phyloP scores from a whole-genome alignment of 2,329 filamentous ascomycete species.

The Knufia petricola region DNA sequence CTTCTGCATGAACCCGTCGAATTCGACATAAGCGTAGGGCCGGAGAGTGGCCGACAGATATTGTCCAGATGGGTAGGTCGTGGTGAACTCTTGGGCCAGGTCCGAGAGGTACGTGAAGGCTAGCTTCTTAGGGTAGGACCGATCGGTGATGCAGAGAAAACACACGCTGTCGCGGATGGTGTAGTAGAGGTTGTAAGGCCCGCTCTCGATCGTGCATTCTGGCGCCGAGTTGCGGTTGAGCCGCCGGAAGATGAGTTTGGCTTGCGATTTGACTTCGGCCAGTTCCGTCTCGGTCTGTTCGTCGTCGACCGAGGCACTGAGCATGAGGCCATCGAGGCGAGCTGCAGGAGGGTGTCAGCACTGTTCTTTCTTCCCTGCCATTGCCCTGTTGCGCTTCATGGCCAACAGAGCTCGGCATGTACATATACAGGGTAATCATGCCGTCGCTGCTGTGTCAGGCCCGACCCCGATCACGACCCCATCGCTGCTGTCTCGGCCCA shows the following conservation, averaged over 20 bases:
- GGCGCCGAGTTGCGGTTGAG: slow-evolving; percentile 81
- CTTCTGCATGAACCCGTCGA: slow-evolving; percentile 91
- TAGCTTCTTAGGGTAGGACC: slow-evolving; percentile 91
- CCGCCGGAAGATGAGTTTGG: slow-evolving; percentile 80
- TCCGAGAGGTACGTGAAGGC: slow-evolving; percentile 97
- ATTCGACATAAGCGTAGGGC: slow-evolving; percentile 94
- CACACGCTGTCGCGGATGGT: slow-evolving; percentile 72
- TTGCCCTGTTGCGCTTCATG: too few species aligned
- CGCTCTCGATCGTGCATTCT: slow-evolving; percentile 85
- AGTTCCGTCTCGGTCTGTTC: slow-evolving; percentile 67
- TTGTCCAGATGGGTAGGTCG: slow-evolving; percentile 65
- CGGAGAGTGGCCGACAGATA: slow-evolving; percentile 66
- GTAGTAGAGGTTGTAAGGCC: slow-evolving; percentile 76
- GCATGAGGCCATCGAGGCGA: slow-evolving; percentile 60
- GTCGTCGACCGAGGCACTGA: slow-evolving; percentile 91
- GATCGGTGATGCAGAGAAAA: slow-evolving; percentile 89
- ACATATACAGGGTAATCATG: too few species aligned
- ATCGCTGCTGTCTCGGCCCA: neutral
- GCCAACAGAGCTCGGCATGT: too few species aligned
- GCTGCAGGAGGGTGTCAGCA: neutral
- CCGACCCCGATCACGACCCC: neutral
- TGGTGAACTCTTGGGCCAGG: slow-evolving; percentile 80
- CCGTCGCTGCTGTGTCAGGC: too few species aligned
- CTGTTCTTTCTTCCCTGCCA: too few species aligned
- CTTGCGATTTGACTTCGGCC: slow-evolving; percentile 78